Conservation (phyloP, 129 eudicot species). For the Helianthus tuberosus region DNA sequence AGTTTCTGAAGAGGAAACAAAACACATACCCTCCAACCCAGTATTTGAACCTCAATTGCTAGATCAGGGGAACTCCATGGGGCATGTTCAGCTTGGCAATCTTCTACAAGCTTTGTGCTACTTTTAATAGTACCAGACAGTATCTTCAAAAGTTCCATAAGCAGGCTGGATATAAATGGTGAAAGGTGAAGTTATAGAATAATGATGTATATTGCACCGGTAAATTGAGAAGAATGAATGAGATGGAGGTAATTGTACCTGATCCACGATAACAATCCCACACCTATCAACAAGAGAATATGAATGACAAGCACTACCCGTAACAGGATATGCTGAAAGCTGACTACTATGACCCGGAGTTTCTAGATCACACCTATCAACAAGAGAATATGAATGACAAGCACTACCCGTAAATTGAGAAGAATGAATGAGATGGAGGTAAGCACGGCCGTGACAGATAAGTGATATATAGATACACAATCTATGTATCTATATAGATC, state of each 20-base stretch:
- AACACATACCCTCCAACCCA: conserved; percentile 84
- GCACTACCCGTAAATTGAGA: too few relatives aligned
- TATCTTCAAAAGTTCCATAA: conserved; percentile 71
- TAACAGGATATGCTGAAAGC: conserved; percentile 6
- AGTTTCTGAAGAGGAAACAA: background rate
- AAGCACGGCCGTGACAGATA: too few relatives aligned
- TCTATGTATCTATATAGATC: too few relatives aligned
- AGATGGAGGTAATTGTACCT: conserved; percentile 51
- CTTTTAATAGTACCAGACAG: conserved; percentile 65
- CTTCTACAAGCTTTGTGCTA: conserved; percentile 54
- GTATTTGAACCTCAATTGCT: conserved; percentile 74
- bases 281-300: conserved; percentile 91
- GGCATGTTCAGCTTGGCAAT: conserved; percentile 53
- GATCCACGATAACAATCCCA: conserved; percentile 89
- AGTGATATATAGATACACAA: too few relatives aligned
- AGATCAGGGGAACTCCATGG: conserved; percentile 94
- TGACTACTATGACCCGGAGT: conserved; percentile 30
- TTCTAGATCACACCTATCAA: conserved; percentile 37
- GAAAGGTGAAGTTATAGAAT: conserved; percentile 58
- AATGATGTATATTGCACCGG: background rate
- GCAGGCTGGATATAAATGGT: conserved; percentile 70
- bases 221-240: background rate
- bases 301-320: conserved; percentile 40
- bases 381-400: too few relatives aligned
- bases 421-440: too few relatives aligned